Evolutionary conservation across 2,329 filamentous ascomycete genomes (phyloP).

Genomic region (Fusarium haematococcum): DNA sequence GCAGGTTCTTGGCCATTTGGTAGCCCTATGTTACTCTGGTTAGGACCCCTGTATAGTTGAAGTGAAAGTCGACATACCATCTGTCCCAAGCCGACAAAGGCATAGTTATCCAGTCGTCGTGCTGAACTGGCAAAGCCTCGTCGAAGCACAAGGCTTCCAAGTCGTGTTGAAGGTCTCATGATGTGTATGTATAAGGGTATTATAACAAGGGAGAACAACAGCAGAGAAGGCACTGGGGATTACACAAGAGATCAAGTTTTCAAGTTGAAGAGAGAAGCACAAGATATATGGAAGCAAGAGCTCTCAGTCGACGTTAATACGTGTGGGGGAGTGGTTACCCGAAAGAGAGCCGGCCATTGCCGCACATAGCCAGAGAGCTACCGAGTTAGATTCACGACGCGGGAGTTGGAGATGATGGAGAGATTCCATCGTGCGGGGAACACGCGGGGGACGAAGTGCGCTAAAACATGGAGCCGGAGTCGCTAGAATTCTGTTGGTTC

Average conservation of each 20-base stretch:
- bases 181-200: neutral
- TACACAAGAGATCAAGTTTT: neutral
- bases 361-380: slow-evolving; percentile 46
- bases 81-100: slow-evolving; percentile 70
- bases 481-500: slow-evolving; percentile 1
- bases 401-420: slow-evolving; percentile 15
- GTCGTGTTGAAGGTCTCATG: slow-evolving; percentile 40
- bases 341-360: slow-evolving; percentile 53
- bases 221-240: neutral
- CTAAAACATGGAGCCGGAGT: slow-evolving; percentile 28
- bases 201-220: neutral
- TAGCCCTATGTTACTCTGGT: slow-evolving; percentile 58
- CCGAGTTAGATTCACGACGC: slow-evolving; percentile 18
- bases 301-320: slow-evolving; percentile 2
- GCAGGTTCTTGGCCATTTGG: slow-evolving; percentile 73
- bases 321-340: slow-evolving; percentile 41
- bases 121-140: slow-evolving; percentile 64
- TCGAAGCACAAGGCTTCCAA: slow-evolving; percentile 51
- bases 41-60: neutral
- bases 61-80: slow-evolving; percentile 60
- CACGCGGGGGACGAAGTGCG: slow-evolving; percentile 10
- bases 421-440: slow-evolving; percentile 32
- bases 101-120: slow-evolving; percentile 64
- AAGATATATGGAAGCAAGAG: neutral
- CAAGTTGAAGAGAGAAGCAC: neutral